Base-by-base conservation (phyloP, 1,139 yeast species). In the Debaryomycetaceae sp. region DNA sequence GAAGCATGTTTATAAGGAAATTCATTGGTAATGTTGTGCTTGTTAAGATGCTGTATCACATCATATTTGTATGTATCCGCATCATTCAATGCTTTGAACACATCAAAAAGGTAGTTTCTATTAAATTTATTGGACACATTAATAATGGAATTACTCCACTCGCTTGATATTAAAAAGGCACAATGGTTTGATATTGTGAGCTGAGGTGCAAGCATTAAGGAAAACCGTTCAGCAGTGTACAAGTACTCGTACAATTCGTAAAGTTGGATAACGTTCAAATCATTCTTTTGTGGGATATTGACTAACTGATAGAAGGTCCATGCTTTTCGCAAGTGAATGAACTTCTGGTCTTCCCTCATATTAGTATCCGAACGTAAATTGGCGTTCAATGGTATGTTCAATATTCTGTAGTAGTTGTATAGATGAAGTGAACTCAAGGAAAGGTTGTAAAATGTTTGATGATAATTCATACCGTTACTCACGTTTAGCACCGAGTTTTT, bases 221-320 rank as follows among this genome's bases (percentile, higher is more conserved):
- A 62, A 36, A 63, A 58, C 31, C 72, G 51, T 50, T 70, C 75
- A 41, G 56, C 52, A 3, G 61, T 49, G 42, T 59, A 67, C 34
- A 70, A 49, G 35, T 55, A 53, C 41, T 67, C 71, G 46, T 58
- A 69, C 33, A 70, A 54, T 46, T 70, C 75, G 41, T 57, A 59
- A 30, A 67, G 41, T 41, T 67, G 68, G 7, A 50, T 50, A 16
- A 54, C 47, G n/a, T 46, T 45, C 6, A 53, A 40, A 9, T 52
- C 55, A 31, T 57, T 51, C 28, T 53, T 53, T 26, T 40, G 40
- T 11, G 58, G 54, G 18, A 58, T 45, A 43, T 63, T 62, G 13
- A 70, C 61, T 34, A 69, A 50, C 44, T 67, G 72, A 44, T 56
- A 67, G 45, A 55, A 66, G 14, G 68, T 54, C n/a, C 69, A 59